Evolutionary conservation across 208 protist genomes (phyloP), one percentile per base, ranked within the genome.

Genomic region (Histomonas meleagridis): DNA sequence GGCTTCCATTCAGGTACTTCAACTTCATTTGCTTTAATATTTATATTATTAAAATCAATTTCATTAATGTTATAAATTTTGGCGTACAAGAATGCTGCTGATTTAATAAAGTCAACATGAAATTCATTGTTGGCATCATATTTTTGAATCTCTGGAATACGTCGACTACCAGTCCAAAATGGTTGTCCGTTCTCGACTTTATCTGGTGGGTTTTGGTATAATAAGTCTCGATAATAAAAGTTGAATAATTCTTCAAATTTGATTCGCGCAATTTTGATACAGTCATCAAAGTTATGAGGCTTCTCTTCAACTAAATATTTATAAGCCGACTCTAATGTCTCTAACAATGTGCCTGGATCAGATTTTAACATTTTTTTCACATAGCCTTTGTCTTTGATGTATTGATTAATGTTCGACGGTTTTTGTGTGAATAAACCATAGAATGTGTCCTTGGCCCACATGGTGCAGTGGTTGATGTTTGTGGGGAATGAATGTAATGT

Each of bases 401-500:
- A 65, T 65, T 65, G 60, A 65, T 65, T 65, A n/a, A 65, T 26
- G 7, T n/a, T n/a, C 7, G 60, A 65, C 7, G 60, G 60, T 5
- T 65, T 12, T 65, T n/a, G 23, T 32, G 60, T 65, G 23, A 65
- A 65, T 7, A 65, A 5, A n/a, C 60, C 60, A n/a, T 96, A 95
- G 91, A 97, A 97, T 53, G 92, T 26, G 65, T 95, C 93, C 35
- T 95, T 91, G n/a, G 94, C 95, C 96, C 96, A 97, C 65, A 92
- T 81, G 35, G 91, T 92, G n/a, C 92, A 92, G 38, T 94, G 93
- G n/a, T 91, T 72, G 26, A 93, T 93, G 38, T 96, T 94, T 94
- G 98, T 97, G 21, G 99, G 99, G 95, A 99, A 99, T 94, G 99
- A 98, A 94, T 99, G 98, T 40, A 99, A 94, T 21, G 98, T 99